Base-by-base conservation (phyloP, 1,284 basidiomycete species). In the Cutaneotrichosporon dermatis region DNA sequence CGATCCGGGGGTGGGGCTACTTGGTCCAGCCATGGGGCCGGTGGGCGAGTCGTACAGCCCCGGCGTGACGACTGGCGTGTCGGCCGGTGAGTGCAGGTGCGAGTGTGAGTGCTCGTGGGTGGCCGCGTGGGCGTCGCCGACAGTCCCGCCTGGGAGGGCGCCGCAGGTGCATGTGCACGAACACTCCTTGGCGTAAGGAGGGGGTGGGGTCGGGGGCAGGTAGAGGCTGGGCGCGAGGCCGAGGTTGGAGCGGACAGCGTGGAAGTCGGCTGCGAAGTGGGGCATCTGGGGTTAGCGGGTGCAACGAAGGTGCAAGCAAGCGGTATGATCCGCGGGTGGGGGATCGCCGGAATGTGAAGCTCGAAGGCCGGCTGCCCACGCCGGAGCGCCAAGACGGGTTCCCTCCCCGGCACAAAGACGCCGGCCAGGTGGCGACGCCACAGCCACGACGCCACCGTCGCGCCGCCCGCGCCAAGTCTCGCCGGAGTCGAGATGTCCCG, bases 191-290 rank as follows among this genome's bases (percentile, higher is more conserved):
- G 52, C 41, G 46, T 60, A 60, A 0, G 59, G 59, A 1, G 59
- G 59, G 3, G 59, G 59, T 5, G 59, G 55, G 2, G 37, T 35
- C 2, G 55, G 51, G 1, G 50, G 51, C 2, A 54, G 51, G n/a
- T 52, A 49, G 25, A 57, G 46, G n/a, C 59, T 61, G 10, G 55
- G 51, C 4, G 51, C 15, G 4, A 66, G 64, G 11, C 55, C 58
- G 39, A 49, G 53, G 45, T 55, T 45, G 13, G n/a, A 6, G 16
- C 64, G 56, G 10, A 66, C 51, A 15, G 54, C 40, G 53, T 51
- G 57, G 37, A 66, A 66, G 42, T 63, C 54, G 60, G 46, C 51
- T 10, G 53, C 57, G 35, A 62, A 62, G 51, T 62, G 60, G 25
- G 60, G 60, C 50, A 62, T 55, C 57, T 62, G 46, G 13, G 2